Evolutionary conservation across 805 yeast genomes (phyloP), one percentile per base, ranked within the genome.

Genomic region (Clavispora asparagi): DNA sequence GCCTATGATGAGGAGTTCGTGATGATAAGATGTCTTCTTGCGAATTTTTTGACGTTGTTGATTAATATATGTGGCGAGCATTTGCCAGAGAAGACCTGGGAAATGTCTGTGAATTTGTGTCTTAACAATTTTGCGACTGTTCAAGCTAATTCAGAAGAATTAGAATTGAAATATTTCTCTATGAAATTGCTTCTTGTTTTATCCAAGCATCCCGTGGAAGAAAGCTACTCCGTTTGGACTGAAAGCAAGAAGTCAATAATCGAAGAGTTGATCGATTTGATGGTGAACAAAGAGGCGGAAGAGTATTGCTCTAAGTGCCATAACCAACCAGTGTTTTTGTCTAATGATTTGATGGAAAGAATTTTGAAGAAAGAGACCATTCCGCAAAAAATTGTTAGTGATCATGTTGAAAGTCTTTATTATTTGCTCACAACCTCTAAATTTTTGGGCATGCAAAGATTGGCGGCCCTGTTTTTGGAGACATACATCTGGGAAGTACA

Each of bases 1-100:
- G 79, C 85, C 1, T 84, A 78, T 59, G 88, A 82, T 16, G 62
- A 67, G 0, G 74, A 66, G 7, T 87, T 85, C 49, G 55, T 68
- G 14, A 60, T 69, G 6, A 60, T 81, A 27, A 71, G 92, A 58
- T 60, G 79, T 17, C 77, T 73, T 28, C 56, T 85, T 23, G 60
- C 81, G 13, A 71, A 70, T 25, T 73, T 85, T 41, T 68, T 79
- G 37, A 45, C 57, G 1, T 56, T 55, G 2, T 44, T 64, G 19
- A 46, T 66, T 17, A 35, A 41, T 4, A 37, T 49, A 7, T 40
- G 45, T 9, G 36, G 45, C 4, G 51, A 50, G 17, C 30, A 42
- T 8, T 46, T 60, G 8, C 61, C 70, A 37, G 70, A 69, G 32
- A 54, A 64, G 26, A 58, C 74, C 3, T 63, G 65, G 49, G 73